A percentile compares a stretch with the other conserved stretches of the same genome.
Conservation (phyloP, 2,329 filamentous ascomycete species). For the Arthrinium puccinioides region DNA sequence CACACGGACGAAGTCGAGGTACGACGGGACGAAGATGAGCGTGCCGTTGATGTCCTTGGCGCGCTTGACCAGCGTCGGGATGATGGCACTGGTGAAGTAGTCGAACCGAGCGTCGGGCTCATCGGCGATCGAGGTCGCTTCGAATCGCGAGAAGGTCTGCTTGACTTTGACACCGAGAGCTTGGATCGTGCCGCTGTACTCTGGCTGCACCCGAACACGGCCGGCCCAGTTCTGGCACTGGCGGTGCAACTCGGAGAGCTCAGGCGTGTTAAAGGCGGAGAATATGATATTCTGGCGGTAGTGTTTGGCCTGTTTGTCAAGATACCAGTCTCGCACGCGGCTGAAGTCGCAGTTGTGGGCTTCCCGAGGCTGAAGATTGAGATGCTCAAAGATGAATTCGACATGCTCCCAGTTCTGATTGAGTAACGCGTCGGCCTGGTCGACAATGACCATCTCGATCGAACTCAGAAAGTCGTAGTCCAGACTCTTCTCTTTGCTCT, state of each 20-base stretch:
- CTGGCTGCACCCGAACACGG: slow-evolving; percentile 64
- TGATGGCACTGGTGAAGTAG: slow-evolving; percentile 76
- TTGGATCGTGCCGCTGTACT: slow-evolving; percentile 66
- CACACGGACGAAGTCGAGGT: slow-evolving; percentile 90
- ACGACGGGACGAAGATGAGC: slow-evolving; percentile 84
- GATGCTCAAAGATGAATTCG: slow-evolving; percentile 81
- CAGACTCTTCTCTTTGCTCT: slow-evolving; percentile 56
- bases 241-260: slow-evolving; percentile 74
- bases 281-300: slow-evolving; percentile 82
- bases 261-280: slow-evolving; percentile 78
- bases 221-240: slow-evolving; percentile 73
- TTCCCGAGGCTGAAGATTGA: slow-evolving; percentile 85
- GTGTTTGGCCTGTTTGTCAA: slow-evolving; percentile 75
- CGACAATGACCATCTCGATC: slow-evolving; percentile 82
- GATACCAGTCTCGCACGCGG: slow-evolving; percentile 82
- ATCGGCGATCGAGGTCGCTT: slow-evolving; percentile 57
- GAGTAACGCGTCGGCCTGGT: slow-evolving; percentile 85
- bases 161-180: slow-evolving; percentile 64
- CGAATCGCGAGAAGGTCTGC: slow-evolving; percentile 87
- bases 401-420: slow-evolving; percentile 99
- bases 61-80: slow-evolving; percentile 67
- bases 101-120: slow-evolving; percentile 88
- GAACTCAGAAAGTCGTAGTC: slow-evolving; percentile 92
- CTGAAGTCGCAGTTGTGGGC: slow-evolving; percentile 91
- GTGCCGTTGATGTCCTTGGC: slow-evolving; percentile 61